Percentiles rank a stretch among this genome's conserved stretches.
Conservation (phyloP, 176 grass and related monocot species). For the Phragmites australis region DNA sequence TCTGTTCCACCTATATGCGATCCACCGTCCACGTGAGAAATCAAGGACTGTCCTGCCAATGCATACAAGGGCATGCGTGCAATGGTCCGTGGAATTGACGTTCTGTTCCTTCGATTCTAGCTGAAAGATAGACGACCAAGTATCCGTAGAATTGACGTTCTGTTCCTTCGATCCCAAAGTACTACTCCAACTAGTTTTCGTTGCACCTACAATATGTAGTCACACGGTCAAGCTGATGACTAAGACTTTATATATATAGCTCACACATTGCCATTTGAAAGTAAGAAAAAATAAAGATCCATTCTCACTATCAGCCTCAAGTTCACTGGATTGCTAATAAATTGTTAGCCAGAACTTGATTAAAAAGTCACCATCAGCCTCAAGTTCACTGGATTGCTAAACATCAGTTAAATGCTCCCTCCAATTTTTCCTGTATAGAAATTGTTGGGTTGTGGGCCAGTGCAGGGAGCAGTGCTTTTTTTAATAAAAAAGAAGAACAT, state of each 20-base stretch:
- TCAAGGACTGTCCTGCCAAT: background rate
- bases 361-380: too few relatives aligned
- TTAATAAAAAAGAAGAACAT: background rate
- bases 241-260: background rate
- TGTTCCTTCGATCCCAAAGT: too few relatives aligned
- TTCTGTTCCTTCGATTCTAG: background rate
- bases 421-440: background rate
- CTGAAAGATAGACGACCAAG: background rate
- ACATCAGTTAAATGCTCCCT: background rate
- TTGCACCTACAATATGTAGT: background rate
- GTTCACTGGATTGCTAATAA: too few relatives aligned
- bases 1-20: conserved; percentile 35
- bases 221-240: background rate
- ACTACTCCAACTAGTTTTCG: background rate
- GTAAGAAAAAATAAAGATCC: too few relatives aligned
- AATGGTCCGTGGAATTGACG: background rate
- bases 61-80: background rate
- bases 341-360: too few relatives aligned
- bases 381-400: background rate
- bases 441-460: background rate
- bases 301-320: too few relatives aligned
- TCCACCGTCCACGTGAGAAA: background rate
- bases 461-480: background rate
- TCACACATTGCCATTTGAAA: background rate
- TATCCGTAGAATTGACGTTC: background rate